phyloP scores from a whole-genome alignment of 148 eudicot genomes.

The Rhododendron kiyosumense region DNA sequence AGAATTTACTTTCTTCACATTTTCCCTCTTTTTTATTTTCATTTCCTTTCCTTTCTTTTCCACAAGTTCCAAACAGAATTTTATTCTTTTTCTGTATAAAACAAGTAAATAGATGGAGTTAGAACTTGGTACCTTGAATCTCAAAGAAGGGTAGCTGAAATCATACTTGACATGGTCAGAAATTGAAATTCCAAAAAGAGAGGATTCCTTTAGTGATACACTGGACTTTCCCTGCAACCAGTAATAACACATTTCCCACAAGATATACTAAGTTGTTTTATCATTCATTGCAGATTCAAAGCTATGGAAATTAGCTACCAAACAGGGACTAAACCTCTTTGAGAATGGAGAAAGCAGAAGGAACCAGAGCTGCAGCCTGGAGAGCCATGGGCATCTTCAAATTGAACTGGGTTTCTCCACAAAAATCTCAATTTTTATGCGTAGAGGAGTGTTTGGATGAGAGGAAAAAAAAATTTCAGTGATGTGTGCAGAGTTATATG shows the following conservation, averaged over 20 bases:
- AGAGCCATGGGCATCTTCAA: conserved; percentile 51
- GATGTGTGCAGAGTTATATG: conserved; percentile 6
- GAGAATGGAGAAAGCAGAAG: conserved; percentile 49
- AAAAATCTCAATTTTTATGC: neutral
- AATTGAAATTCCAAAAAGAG: conserved; percentile 48
- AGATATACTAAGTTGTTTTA: neutral
- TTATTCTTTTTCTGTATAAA: neutral
- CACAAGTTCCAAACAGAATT: no score
- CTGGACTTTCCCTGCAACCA: conserved; percentile 35
- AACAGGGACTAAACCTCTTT: conserved; percentile 45
- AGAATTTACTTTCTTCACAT: no score
- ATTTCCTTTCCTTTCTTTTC: no score
- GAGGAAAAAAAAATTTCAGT: neutral
- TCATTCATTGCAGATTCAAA: neutral
- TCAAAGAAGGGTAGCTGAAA: conserved; percentile 33
- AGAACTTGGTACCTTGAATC: conserved; percentile 40
- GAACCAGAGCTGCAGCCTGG: conserved; percentile 62
- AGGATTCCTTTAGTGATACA: conserved; percentile 45
- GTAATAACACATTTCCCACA: neutral
- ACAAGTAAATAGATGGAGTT: neutral
- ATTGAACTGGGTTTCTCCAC: neutral
- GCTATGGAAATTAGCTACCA: neutral
- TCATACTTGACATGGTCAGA: conserved; percentile 43
- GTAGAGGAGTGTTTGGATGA: neutral
- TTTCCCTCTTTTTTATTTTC: no score